Percentiles rank a stretch among this genome's conserved stretches.
phyloP scores from a whole-genome alignment of 331 rosid genomes.

The Rosa hybrid region DNA sequence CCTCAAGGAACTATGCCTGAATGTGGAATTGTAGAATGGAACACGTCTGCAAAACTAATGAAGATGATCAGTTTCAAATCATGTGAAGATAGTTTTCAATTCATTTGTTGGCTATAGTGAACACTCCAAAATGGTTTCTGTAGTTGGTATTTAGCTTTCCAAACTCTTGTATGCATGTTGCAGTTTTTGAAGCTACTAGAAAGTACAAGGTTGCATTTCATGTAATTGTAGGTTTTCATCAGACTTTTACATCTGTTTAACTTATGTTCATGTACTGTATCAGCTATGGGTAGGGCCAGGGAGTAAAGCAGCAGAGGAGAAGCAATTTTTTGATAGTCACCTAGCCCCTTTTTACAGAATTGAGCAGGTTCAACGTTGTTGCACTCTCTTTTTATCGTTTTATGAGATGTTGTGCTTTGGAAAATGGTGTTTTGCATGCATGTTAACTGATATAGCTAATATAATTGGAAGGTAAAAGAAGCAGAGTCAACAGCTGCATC shows the following conservation, averaged over 20 bases:
- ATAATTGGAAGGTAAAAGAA: background rate
- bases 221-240: background rate
- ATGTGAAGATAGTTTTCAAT: background rate
- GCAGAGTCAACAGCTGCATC: background rate
- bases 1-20: background rate
- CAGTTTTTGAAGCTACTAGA: background rate
- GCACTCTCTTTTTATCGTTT: conserved; percentile 9
- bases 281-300: conserved; percentile 99
- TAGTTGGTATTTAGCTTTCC: background rate
- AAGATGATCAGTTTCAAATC: background rate
- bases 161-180: background rate
- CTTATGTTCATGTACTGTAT: conserved; percentile 23
- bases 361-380: conserved; percentile 70
- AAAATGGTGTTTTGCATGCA: conserved; percentile 1
- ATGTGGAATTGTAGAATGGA: background rate
- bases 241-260: background rate
- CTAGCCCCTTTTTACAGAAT: conserved; percentile 98
- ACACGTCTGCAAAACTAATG: background rate
- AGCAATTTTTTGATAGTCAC: conserved; percentile 81
- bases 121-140: background rate
- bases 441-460: background rate
- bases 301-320: conserved; percentile 94
- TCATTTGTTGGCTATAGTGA: background rate
- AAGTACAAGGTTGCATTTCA: background rate
- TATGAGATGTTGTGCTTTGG: conserved; percentile 13